Evolutionary conservation across 495 filamentous ascomycete genomes (phyloP), one percentile per base, ranked within the genome.

Genomic region (Lentithecium fluviatile): DNA sequence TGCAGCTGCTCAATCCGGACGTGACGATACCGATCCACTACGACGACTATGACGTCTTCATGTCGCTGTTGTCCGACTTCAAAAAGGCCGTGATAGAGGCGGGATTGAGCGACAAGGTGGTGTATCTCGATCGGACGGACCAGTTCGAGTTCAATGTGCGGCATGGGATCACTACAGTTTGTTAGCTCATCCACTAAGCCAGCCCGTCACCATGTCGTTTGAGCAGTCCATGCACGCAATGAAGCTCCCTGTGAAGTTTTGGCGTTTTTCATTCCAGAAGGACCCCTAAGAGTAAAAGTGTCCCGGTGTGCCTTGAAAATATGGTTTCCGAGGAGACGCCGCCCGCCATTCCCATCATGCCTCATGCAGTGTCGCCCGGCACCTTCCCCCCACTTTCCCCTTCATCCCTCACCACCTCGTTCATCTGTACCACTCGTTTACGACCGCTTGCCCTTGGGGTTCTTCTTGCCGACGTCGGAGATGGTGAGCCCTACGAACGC

Each of bases 401-500:
- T 12, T 38, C 2, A 43, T 48, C 25, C 34, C 19, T 13, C 17
- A 36, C 32, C 43, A 36, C 24, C 49, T 20, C 21, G 32, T 52
- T 21, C 56, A 64, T 26, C 58, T 50, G 34, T 58, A 60, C 70
- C 75, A 43, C 40, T n/a, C 15, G 13, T 85, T 52, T 52, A 29
- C 29, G 51, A 52, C 24, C 53, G 60, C 53, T 63, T 63, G 68
- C 75, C 78, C 80, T 84, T 87, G 77, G 83, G 82, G 72, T 83
- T 83, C 75, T 85, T 86, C 80, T 87, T 88, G 70, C 85, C 83
- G 69, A 89, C 86, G 66, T 92, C 88, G 72, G 79, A 83, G 71
- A 90, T 88, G 69, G 82, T 82, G 67, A 91, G 85, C 61, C 79
- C 88, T 92, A 71, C 68, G 50, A 26, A 17, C 26, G 26, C 7